Percentiles rank a stretch among this genome's conserved stretches.
These are phyloP conservation scores for Penicillium arizonense DNA, from an alignment of 495 filamentous ascomycete genomes.

Conservation along the genomic window DNA sequence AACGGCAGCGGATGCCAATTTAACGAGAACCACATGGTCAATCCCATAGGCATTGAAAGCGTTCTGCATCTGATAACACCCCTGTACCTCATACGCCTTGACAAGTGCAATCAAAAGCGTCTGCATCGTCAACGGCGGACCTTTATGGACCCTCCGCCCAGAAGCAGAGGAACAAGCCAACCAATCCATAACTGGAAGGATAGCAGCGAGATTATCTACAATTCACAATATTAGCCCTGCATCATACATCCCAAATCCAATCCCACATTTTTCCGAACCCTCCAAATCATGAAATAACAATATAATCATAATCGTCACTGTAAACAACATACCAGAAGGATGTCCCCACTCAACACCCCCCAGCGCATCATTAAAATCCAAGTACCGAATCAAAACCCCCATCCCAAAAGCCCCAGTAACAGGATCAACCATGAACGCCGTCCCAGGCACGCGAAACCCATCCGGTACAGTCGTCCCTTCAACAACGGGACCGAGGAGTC, in stretches of 20 bases:
- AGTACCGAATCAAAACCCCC: constrained; percentile 40
- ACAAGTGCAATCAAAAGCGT: constrained; percentile 35
- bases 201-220: constrained; percentile 42
- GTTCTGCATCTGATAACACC: constrained; percentile 37
- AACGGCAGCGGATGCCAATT: constrained; percentile 41
- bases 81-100: constrained; percentile 51
- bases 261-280: too few relatives aligned
- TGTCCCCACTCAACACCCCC: constrained; percentile 46
- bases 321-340: constrained; percentile 32
- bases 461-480: constrained; percentile 21
- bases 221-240: not conserved
- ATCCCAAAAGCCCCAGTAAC: constrained; percentile 46
- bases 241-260: not conserved
- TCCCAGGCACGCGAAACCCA: constrained; percentile 47
- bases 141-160: constrained; percentile 4
- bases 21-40: constrained; percentile 47
- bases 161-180: constrained; percentile 21
- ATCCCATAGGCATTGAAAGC: constrained; percentile 40
- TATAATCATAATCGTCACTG: too few relatives aligned
- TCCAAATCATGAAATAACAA: not conserved
- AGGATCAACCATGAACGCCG: constrained; percentile 32
- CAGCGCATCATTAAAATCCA: constrained; percentile 48
- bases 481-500: constrained; percentile 27
- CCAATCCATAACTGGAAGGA: constrained; percentile 40
- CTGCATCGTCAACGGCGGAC: constrained; percentile 27